Conservation (phyloP, 441 rosid species). For the Biscutella laevigata region DNA sequence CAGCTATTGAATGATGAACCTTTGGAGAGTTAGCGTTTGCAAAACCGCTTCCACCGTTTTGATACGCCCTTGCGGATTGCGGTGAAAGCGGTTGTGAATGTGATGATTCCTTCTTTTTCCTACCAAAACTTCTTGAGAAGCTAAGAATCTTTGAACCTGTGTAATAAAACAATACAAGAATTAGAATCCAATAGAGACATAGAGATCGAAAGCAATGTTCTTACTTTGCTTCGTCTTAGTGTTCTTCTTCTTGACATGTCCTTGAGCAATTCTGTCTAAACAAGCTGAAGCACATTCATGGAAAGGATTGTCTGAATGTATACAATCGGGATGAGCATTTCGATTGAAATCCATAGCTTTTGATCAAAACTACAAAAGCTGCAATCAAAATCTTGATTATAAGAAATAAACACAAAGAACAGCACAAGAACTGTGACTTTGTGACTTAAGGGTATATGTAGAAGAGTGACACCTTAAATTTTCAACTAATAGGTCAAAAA, state of each 20-base stretch:
- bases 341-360: slow-evolving; percentile 21
- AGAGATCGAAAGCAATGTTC: neutral
- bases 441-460: neutral
- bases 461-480: neutral
- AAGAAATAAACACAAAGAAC: neutral
- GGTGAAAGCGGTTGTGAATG: slow-evolving; percentile 28
- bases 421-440: neutral
- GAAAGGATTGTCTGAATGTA: slow-evolving; percentile 64
- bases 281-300: slow-evolving; percentile 77
- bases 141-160: slow-evolving; percentile 45
- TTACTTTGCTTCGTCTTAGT: slow-evolving; percentile 57
- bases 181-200: slow-evolving; percentile 7
- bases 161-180: slow-evolving; percentile 8
- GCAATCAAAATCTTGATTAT: neutral
- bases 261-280: slow-evolving; percentile 46
- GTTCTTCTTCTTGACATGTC: slow-evolving; percentile 36
- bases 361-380: neutral
- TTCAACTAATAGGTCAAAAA: slow-evolving; percentile 10
- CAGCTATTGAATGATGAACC: slow-evolving; percentile 19
- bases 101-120: slow-evolving; percentile 52
- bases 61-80: slow-evolving; percentile 2
- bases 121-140: slow-evolving; percentile 51
- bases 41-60: slow-evolving; percentile 23
- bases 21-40: slow-evolving; percentile 21
- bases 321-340: slow-evolving; percentile 54